Evolutionary conservation across 1,284 basidiomycete species (phyloP), one percentile per base, ranked within the genome.

Genomic region (Rhodotorula sp.): DNA sequence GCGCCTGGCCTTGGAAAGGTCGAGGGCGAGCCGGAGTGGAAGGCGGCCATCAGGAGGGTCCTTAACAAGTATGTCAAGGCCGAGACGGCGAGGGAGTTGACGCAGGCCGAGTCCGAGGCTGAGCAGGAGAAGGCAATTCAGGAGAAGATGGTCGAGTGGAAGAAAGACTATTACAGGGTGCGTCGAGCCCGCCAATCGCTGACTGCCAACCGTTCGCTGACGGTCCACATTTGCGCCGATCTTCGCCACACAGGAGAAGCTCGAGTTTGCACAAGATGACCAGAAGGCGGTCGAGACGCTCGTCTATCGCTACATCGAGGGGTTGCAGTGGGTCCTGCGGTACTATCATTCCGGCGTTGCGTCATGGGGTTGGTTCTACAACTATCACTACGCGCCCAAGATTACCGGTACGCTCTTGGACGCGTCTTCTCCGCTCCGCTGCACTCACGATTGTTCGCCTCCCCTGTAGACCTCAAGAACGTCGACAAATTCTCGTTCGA

Each of bases 361-460:
- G 3, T 94, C 92, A 9, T 99, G 95, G 95, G 87, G 92, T 34
- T 99, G 96, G 96, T 99, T 97, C 83, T 99, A 98, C 82, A 84
- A 94, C 79, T 98, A 97, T 80, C 95, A 99, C 80, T 99, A 96
- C 80, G 90, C 95, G 0, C 95, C 94, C 22, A 87, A 92, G 61
- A 94, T 96, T 72, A 92, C 91, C 52, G 93, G 92, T 92, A 74
- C 68, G 85, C 26, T 6, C 59, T n/a, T n/a, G n/a, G n/a, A n/a
- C n/a, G n/a, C n/a, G n/a, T n/a, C n/a, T n/a, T n/a, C n/a, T n/a
- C n/a, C n/a, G n/a, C n/a, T n/a, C n/a, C n/a, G n/a, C n/a, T 54
- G 37, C 24, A 34, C 58, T 40, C 56, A 44, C 15, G 34, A 7
- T 34, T 26, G 7, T n/a, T 13, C 22, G 6, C 18, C 6, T 47